Conservation (phyloP, 2,329 filamentous ascomycete genomes). For the Chaetomium strumarium region DNA sequence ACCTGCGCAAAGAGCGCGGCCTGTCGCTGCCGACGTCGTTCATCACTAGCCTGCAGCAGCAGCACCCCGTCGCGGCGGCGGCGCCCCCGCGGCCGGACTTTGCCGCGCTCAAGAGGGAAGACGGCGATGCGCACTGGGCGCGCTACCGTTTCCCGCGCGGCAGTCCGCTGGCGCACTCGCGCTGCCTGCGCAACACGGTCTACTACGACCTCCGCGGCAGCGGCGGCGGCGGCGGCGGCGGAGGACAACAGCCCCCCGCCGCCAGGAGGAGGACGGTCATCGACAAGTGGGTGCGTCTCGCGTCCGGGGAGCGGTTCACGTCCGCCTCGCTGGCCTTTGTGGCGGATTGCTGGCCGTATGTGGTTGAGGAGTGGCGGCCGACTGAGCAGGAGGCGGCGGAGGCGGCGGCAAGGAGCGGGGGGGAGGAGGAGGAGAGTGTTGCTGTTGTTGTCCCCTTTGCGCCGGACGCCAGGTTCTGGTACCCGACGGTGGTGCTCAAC, state of each 20-base stretch:
- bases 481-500: constrained; percentile 69
- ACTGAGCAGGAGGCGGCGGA: constrained; percentile 9
- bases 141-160: constrained; percentile 8
- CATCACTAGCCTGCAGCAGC: constrained; percentile 12
- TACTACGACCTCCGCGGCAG: constrained; percentile 27
- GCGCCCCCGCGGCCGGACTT: constrained; percentile 26
- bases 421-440: background rate
- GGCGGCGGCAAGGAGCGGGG: constrained; percentile 18
- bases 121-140: constrained; percentile 30
- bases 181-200: constrained; percentile 28
- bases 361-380: constrained; percentile 49
- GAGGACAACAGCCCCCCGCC: constrained; percentile 2
- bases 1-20: constrained; percentile 30
- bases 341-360: constrained; percentile 62
- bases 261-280: constrained; percentile 37
- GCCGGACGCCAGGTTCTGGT: constrained; percentile 52
- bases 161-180: constrained; percentile 18
- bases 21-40: constrained; percentile 28
- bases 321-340: constrained; percentile 59
- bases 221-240: no score
- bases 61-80: constrained; percentile 7
- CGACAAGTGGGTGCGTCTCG: constrained; percentile 64
- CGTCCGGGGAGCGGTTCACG: constrained; percentile 56
- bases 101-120: constrained; percentile 19
- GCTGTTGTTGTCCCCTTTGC: constrained; percentile 26